These are phyloP conservation scores for Ogataea angusta DNA, from an alignment of 805 yeast species.

Conservation along the genomic window DNA sequence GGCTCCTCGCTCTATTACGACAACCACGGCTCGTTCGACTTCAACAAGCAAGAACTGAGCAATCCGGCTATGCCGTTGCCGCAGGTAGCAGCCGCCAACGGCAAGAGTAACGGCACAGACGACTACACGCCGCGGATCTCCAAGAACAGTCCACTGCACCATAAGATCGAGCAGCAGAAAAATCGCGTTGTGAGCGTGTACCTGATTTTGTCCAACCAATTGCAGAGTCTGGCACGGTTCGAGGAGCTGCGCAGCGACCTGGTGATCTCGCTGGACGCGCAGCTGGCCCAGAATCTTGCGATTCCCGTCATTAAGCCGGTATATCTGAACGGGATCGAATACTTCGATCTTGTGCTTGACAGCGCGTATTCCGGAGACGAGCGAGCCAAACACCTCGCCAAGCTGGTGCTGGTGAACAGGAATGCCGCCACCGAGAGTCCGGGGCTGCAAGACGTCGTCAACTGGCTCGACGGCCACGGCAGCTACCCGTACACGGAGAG, in stretches of 20 bases:
- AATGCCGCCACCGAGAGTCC: conserved; percentile 16
- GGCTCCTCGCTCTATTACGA: conserved; percentile 50
- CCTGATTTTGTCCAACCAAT: conserved; percentile 45
- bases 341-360: conserved; percentile 28
- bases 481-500: conserved; percentile 20
- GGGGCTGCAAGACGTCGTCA: conserved; percentile 19
- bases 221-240: conserved; percentile 33
- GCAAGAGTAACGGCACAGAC: conserved; percentile 15
- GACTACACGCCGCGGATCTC: conserved; percentile 33
- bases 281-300: conserved; percentile 16
- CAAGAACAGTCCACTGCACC: conserved; percentile 28
- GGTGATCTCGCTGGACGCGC: conserved; percentile 49
- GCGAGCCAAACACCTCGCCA: conserved; percentile 17
- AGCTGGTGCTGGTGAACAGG: conserved; percentile 21
- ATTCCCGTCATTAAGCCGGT: conserved; percentile 47
- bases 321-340: conserved; percentile 44
- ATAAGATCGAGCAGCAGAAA: conserved; percentile 17
- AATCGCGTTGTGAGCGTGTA: conserved; percentile 33
- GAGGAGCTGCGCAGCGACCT: conserved; percentile 38
- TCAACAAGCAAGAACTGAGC: conserved; percentile 17
- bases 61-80: conserved; percentile 4
- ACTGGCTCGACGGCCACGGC: conserved; percentile 27
- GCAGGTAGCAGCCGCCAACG: conserved; percentile 1
- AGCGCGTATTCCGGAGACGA: conserved; percentile 8
- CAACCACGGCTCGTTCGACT: conserved; percentile 32